Conservation (phyloP, 2,329 filamentous ascomycete species). For the Scedosporium boydii region DNA sequence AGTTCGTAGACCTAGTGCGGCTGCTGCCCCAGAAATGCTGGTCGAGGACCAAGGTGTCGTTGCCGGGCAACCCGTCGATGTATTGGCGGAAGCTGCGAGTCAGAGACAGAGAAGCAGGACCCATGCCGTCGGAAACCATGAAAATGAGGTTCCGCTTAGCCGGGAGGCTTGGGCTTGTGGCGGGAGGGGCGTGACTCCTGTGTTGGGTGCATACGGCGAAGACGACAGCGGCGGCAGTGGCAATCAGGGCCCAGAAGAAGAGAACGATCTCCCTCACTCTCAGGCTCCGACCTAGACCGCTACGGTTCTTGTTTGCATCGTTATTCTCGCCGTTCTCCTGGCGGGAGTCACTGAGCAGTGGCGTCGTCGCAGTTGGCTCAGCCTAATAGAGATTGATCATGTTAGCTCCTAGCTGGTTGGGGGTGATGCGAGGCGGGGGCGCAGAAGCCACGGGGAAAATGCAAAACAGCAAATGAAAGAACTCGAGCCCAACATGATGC, state of each 20-base stretch:
- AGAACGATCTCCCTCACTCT: slow-evolving; percentile 61
- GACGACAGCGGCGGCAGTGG: slow-evolving; percentile 69
- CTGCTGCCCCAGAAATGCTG: slow-evolving; percentile 84
- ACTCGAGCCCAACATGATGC: neutral
- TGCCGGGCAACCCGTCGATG: slow-evolving; percentile 59
- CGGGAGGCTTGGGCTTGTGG: slow-evolving; percentile 13
- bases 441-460: neutral
- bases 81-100: slow-evolving; percentile 82
- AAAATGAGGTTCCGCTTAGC: slow-evolving; percentile 87
- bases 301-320: slow-evolving; percentile 15
- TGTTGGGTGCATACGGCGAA: slow-evolving; percentile 73
- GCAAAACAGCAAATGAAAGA: neutral
- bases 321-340: slow-evolving; percentile 20
- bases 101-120: slow-evolving; percentile 78
- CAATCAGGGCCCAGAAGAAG: slow-evolving; percentile 74
- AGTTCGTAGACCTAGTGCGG: slow-evolving; percentile 74
- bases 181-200: slow-evolving; percentile 24
- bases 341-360: slow-evolving; percentile 12
- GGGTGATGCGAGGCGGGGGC: too few species aligned
- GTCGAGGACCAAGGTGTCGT: slow-evolving; percentile 72
- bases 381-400: neutral
- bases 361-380: neutral
- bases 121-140: slow-evolving; percentile 99
- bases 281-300: slow-evolving; percentile 11
- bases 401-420: neutral